Evolutionary conservation across 2,329 filamentous ascomycete genomes (phyloP).

Genomic region (Fusarium clavum): DNA sequence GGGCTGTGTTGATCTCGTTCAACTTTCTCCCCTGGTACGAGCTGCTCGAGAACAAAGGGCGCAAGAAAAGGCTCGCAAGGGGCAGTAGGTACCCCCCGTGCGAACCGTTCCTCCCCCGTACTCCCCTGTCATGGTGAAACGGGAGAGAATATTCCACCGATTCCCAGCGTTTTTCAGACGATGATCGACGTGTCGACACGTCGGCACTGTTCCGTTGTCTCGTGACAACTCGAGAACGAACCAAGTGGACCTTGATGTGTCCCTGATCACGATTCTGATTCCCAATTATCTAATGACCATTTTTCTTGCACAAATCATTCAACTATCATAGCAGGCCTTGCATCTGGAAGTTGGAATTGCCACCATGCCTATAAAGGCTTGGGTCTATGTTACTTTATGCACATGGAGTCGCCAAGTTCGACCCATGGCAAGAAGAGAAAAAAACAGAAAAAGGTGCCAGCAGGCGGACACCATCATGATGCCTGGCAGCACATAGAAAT

Average conservation of each 20-base stretch:
- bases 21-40: slow-evolving; percentile 86
- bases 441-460: slow-evolving; percentile 35
- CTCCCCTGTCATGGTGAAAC: slow-evolving; percentile 8
- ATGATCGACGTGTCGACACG: slow-evolving; percentile 21
- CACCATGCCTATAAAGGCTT: slow-evolving; percentile 37
- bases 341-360: slow-evolving; percentile 44
- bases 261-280: slow-evolving; percentile 34
- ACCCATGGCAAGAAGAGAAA: slow-evolving; percentile 28
- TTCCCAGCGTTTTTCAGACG: slow-evolving; percentile 35
- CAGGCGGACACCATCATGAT: slow-evolving; percentile 41
- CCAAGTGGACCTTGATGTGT: slow-evolving; percentile 24
- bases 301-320: slow-evolving; percentile 43
- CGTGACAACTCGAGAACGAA: slow-evolving; percentile 11
- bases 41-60: slow-evolving; percentile 86
- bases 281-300: slow-evolving; percentile 46
- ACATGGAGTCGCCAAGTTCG: slow-evolving; percentile 37
- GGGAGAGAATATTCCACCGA: slow-evolving; percentile 23
- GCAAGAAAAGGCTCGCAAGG: slow-evolving; percentile 83
- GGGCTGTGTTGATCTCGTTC: slow-evolving; percentile 76
- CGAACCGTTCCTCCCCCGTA: slow-evolving; percentile 33
- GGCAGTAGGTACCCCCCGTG: slow-evolving; percentile 45
- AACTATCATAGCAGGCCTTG: slow-evolving; percentile 47
- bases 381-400: slow-evolving; percentile 35
- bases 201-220: slow-evolving; percentile 28
- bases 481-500: slow-evolving; percentile 48